Evolutionary conservation across 2,329 filamentous ascomycete genomes (phyloP).

Genomic region (Aureobasidium subglaciale): DNA sequence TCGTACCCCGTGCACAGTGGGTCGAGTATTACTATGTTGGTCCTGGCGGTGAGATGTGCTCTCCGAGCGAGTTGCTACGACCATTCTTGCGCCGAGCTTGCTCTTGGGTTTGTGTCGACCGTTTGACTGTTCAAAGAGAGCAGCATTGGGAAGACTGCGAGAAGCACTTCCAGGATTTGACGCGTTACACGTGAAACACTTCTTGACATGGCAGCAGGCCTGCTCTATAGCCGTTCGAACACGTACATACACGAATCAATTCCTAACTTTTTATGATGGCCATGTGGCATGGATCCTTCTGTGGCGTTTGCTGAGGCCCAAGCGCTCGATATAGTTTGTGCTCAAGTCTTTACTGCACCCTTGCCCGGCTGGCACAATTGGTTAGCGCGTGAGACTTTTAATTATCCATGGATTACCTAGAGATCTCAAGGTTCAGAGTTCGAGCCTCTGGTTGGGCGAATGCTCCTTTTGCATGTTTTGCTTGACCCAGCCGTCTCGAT

Average conservation of each 20-base stretch:
- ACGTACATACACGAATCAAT: background rate
- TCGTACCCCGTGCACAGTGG: constrained; percentile 30
- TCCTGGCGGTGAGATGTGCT: constrained; percentile 5
- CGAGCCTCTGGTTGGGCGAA: constrained; percentile 15
- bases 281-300: too few relatives aligned
- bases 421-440: constrained; percentile 16
- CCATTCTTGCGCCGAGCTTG: constrained; percentile 29
- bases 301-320: too few relatives aligned
- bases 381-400: constrained; percentile 16
- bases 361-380: constrained; percentile 16
- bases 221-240: background rate
- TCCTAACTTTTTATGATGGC: too few relatives aligned
- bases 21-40: constrained; percentile 29
- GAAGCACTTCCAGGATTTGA: background rate
- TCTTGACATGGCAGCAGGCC: background rate
- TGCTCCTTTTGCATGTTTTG: background rate
- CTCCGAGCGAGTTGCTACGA: constrained; percentile 23
- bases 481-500: too few relatives aligned
- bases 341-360: background rate
- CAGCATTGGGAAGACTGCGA: constrained; percentile 1
- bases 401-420: too few relatives aligned
- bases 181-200: background rate
- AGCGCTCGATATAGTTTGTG: background rate
- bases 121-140: background rate
- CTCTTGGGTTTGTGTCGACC: constrained; percentile 25